phyloP scores from a whole-genome alignment of 2,329 filamentous ascomycete species.

The Exophiala mesophila region DNA sequence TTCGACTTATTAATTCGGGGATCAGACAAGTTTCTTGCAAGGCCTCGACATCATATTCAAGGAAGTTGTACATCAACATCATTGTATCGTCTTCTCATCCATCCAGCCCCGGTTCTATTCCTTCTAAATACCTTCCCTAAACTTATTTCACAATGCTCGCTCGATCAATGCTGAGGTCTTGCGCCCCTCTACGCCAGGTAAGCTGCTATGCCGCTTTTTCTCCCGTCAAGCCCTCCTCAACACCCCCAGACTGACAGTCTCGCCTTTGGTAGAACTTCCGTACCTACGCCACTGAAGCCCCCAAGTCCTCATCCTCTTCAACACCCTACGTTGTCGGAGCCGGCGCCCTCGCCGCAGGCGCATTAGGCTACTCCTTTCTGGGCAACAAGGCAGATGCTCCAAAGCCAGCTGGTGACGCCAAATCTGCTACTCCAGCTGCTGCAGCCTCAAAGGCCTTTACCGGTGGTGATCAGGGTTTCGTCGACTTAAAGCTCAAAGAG shows the following conservation, averaged over 20 bases:
- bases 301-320: conserved; percentile 50
- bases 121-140: too few relatives aligned
- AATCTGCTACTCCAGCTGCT: background rate
- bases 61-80: too few relatives aligned
- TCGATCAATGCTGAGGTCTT: conserved; percentile 59
- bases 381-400: conserved; percentile 31
- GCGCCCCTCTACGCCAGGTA: conserved; percentile 63
- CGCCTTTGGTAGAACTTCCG: conserved; percentile 61
- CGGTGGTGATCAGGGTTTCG: conserved; percentile 84
- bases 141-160: conserved; percentile 59
- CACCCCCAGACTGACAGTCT: too few relatives aligned
- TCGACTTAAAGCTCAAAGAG: conserved; percentile 72
- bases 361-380: conserved; percentile 47
- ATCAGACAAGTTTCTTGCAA: too few relatives aligned
- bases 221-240: conserved; percentile 2
- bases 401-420: conserved; percentile 15
- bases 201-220: conserved; percentile 34
- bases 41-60: too few relatives aligned
- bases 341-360: conserved; percentile 56
- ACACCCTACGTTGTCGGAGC: conserved; percentile 40
- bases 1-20: too few relatives aligned
- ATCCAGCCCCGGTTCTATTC: background rate
- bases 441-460: conserved; percentile 54
- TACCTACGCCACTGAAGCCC: conserved; percentile 65
- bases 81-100: too few relatives aligned